phyloP scores from a whole-genome alignment of 352 stramenopile species.

The Phytophthora citrophthora region DNA sequence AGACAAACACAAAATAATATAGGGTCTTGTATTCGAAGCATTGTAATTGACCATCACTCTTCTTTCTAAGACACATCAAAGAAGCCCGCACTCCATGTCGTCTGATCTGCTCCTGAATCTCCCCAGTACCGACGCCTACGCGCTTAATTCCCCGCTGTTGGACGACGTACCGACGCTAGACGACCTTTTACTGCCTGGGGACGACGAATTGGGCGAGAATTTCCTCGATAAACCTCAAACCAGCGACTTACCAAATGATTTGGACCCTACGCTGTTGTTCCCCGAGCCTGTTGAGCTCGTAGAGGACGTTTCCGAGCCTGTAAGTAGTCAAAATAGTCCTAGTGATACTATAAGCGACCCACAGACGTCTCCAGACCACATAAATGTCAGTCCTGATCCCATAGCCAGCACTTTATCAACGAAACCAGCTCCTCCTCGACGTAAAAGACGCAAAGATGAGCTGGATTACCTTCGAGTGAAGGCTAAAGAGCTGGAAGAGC shows the following conservation, averaged over 20 bases:
- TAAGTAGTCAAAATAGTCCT: neutral
- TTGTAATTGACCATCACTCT: neutral
- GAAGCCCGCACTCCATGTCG: neutral
- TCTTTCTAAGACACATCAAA: neutral
- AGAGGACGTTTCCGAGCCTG: neutral
- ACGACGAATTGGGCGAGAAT: neutral
- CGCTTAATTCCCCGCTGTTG: neutral
- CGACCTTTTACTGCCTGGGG: slow-evolving; percentile 24
- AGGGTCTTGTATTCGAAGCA: slow-evolving; percentile 5
- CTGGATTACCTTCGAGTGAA: slow-evolving; percentile 46
- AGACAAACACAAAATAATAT: neutral
- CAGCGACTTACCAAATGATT: slow-evolving; percentile 3
- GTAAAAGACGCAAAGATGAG: slow-evolving; percentile 49
- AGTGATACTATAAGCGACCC: neutral
- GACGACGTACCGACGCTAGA: slow-evolving; percentile 22
- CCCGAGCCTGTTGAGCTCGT: slow-evolving; percentile 18
- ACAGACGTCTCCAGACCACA: neutral
- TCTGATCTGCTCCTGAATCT: neutral
- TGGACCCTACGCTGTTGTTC: slow-evolving; percentile 18
- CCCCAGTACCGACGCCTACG: neutral
- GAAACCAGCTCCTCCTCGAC: slow-evolving; percentile 16
- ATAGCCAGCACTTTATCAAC: neutral
- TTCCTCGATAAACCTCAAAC: neutral
- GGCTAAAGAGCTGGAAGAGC: slow-evolving; percentile 35
- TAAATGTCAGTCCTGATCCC: neutral